A percentile compares a stretch with the other conserved stretches of the same genome.
These are phyloP conservation scores for Pseudocercospora fuligena DNA, from an alignment of 2,329 filamentous ascomycete genomes.

Conservation along the genomic window DNA sequence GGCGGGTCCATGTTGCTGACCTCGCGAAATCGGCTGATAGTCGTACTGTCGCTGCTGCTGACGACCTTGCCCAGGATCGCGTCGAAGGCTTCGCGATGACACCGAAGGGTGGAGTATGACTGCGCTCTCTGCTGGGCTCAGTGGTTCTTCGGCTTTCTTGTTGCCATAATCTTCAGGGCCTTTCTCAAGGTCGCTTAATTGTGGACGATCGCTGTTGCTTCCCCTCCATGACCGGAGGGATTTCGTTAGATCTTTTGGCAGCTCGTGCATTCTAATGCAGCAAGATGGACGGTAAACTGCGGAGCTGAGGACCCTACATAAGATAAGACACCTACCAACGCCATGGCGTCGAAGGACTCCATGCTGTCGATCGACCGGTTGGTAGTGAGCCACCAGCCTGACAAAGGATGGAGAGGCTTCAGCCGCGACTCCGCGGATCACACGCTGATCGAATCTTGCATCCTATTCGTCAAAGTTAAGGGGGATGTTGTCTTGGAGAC, in stretches of 20 bases:
- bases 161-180: constrained; percentile 32
- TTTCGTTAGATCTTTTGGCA: constrained; percentile 37
- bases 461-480: not conserved
- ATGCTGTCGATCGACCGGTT: not conserved
- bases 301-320: not conserved
- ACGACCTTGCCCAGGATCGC: not conserved
- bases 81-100: constrained; percentile 15
- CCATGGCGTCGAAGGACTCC: not conserved
- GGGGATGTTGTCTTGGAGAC: not conserved
- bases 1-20: constrained; percentile 8
- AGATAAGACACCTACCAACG: not conserved
- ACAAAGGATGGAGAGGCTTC: not conserved
- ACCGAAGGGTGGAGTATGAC: constrained; percentile 17
- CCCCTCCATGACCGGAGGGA: constrained; percentile 38
- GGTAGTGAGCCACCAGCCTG: not conserved
- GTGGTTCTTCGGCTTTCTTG: constrained; percentile 20
- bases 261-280: constrained; percentile 36
- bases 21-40: constrained; percentile 3
- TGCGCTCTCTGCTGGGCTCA: constrained; percentile 25
- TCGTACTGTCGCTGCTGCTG: constrained; percentile 2
- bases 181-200: constrained; percentile 30
- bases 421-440: not conserved
- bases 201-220: constrained; percentile 25
- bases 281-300: not conserved
- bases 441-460: not conserved